Evolutionary conservation across 2,329 filamentous ascomycete species (phyloP).

Genomic region (Paecilomyces fulvus): DNA sequence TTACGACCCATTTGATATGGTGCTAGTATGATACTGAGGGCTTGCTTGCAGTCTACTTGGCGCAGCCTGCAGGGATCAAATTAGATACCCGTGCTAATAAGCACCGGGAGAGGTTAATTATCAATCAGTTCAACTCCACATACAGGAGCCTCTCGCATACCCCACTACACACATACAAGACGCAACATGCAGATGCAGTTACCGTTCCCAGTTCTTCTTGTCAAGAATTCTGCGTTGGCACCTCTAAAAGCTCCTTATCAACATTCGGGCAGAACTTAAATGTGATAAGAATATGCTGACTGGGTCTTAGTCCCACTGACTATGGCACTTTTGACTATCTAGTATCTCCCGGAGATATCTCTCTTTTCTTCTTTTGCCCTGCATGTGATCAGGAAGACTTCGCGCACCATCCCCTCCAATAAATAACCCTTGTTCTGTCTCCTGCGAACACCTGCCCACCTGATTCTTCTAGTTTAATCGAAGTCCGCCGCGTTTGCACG

Average conservation of each 20-base stretch:
- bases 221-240: not conserved
- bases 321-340: not conserved
- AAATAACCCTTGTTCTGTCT: not conserved
- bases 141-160: not conserved
- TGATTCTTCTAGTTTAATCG: no score
- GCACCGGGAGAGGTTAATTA: not conserved
- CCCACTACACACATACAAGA: not conserved
- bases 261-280: not conserved
- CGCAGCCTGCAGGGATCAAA: not conserved
- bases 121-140: not conserved
- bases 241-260: not conserved
- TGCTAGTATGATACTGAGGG: not conserved
- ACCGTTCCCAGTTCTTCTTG: not conserved
- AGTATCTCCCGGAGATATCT: not conserved
- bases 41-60: not conserved
- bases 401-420: not conserved
- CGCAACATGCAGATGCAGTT: not conserved
- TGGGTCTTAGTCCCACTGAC: not conserved
- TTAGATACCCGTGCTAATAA: not conserved
- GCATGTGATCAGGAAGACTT: not conserved
- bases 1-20: not conserved
- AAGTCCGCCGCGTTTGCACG: not conserved
- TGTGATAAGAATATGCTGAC: not conserved
- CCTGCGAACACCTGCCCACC: not conserved
- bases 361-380: not conserved